Evolutionary conservation across 2,329 filamentous ascomycete species (phyloP).

Genomic region (Fusarium sp.): DNA sequence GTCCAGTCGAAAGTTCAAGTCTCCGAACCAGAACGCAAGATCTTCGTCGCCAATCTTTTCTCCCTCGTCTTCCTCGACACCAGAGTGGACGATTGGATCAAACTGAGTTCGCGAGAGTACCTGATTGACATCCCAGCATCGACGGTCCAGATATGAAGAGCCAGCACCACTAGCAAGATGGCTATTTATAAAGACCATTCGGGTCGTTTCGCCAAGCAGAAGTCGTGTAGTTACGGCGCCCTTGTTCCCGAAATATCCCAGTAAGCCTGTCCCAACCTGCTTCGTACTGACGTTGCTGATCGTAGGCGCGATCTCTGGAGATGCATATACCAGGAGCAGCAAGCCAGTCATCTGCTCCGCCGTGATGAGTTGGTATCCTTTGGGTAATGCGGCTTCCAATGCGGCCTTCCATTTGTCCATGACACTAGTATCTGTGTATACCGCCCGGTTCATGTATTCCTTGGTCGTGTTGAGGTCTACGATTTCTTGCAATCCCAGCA

Average conservation of each 20-base stretch:
- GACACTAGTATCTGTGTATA: slow-evolving; percentile 77
- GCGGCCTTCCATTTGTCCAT: slow-evolving; percentile 84
- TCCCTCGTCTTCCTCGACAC: slow-evolving; percentile 72
- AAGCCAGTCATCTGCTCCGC: slow-evolving; percentile 89
- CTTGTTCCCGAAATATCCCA: slow-evolving; percentile 97
- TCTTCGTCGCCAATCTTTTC: slow-evolving; percentile 88
- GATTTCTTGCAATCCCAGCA: slow-evolving; percentile 90
- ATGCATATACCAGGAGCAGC: slow-evolving; percentile 85
- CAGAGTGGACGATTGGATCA: slow-evolving; percentile 73
- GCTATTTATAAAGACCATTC: slow-evolving; percentile 88
- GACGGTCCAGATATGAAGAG: slow-evolving; percentile 78
- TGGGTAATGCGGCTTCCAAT: slow-evolving; percentile 77
- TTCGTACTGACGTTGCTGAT: slow-evolving; percentile 85
- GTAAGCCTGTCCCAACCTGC: slow-evolving; percentile 86
- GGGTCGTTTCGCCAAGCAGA: slow-evolving; percentile 88
- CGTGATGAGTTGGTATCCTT: slow-evolving; percentile 79
- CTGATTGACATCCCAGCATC: slow-evolving; percentile 90
- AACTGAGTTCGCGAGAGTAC: slow-evolving; percentile 82
- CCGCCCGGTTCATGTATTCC: slow-evolving; percentile 74
- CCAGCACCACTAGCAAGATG: slow-evolving; percentile 91
- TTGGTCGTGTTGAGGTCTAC: slow-evolving; percentile 84
- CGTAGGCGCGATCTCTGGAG: slow-evolving; percentile 76
- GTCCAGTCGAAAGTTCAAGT: slow-evolving; percentile 93
- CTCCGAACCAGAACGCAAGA: slow-evolving; percentile 95
- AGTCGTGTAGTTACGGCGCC: slow-evolving; percentile 86